Evolutionary conservation across 2,329 filamentous ascomycete genomes (phyloP).

Genomic region (Coccinonectria pachysandricola): DNA sequence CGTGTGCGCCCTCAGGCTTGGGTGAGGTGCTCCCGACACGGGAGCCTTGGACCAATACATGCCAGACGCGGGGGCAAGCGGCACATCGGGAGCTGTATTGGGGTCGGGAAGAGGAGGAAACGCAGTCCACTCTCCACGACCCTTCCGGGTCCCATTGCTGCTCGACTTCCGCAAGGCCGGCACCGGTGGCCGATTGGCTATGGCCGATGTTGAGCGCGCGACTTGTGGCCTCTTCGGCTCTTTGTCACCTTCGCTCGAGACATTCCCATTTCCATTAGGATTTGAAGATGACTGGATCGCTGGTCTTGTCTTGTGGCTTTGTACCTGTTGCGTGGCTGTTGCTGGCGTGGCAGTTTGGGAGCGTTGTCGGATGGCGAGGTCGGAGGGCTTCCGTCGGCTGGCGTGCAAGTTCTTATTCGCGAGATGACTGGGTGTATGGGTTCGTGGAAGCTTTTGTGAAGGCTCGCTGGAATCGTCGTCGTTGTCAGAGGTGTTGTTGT

Average conservation of each 20-base stretch:
- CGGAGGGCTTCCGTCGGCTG: slow-evolving; percentile 39
- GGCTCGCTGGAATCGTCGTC: slow-evolving; percentile 27
- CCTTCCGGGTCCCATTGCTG: slow-evolving; percentile 14
- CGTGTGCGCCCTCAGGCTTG: slow-evolving; percentile 55
- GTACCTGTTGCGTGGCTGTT: slow-evolving; percentile 33
- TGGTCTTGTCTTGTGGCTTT: slow-evolving; percentile 16
- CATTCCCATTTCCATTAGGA: slow-evolving; percentile 13
- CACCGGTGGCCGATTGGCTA: slow-evolving; percentile 25
- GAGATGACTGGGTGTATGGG: slow-evolving; percentile 53
- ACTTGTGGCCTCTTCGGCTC: slow-evolving; percentile 29
- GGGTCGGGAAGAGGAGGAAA: slow-evolving; percentile 50
- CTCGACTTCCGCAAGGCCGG: slow-evolving; percentile 10
- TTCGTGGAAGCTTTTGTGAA: slow-evolving; percentile 36
- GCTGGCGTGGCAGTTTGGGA: no score
- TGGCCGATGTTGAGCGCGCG: slow-evolving; percentile 44
- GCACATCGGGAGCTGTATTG: slow-evolving; percentile 47
- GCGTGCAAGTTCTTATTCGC: slow-evolving; percentile 44
- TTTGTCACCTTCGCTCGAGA: slow-evolving; percentile 17
- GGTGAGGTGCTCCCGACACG: slow-evolving; percentile 51
- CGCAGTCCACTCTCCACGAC: slow-evolving; percentile 32
- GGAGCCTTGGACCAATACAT: slow-evolving; percentile 64
- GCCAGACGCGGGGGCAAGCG: slow-evolving; percentile 53
- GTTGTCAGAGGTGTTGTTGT: slow-evolving; percentile 21
- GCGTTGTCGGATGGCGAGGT: slow-evolving; percentile 43
- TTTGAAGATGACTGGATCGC: slow-evolving; percentile 18